Evolutionary conservation across 805 yeast species (phyloP).

Genomic region (Wickerhamiella bombiphila): DNA sequence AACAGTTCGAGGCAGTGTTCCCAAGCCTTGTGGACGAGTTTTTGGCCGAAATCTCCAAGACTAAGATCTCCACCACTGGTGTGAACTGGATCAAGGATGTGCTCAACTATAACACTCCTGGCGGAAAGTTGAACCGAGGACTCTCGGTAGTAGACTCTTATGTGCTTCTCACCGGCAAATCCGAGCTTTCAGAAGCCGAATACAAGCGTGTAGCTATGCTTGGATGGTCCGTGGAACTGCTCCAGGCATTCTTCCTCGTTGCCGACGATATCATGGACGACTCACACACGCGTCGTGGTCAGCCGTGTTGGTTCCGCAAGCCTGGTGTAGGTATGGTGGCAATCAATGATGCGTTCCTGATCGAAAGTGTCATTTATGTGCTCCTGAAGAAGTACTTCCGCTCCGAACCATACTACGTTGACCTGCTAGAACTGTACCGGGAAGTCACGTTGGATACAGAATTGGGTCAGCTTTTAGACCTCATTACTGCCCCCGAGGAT

Average conservation of each 20-base stretch:
- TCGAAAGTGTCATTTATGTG: constrained; percentile 86
- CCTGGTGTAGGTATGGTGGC: constrained; percentile 78
- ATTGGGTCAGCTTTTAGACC: constrained; percentile 87
- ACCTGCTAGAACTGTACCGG: constrained; percentile 84
- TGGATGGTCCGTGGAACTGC: constrained; percentile 90
- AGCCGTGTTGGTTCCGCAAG: constrained; percentile 91
- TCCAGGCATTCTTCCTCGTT: constrained; percentile 92
- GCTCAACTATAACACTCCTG: constrained; percentile 78
- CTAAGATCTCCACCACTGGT: constrained; percentile 79
- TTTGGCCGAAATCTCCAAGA: constrained; percentile 40
- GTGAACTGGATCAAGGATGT: constrained; percentile 62
- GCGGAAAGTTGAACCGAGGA: constrained; percentile 95
- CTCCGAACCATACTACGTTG: constrained; percentile 68
- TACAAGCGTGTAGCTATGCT: constrained; percentile 74
- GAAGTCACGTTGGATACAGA: constrained; percentile 97
- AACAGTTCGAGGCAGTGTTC: constrained; percentile 37
- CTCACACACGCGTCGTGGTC: constrained; percentile 94
- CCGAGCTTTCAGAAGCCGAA: constrained; percentile 49
- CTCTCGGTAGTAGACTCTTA: constrained; percentile 89
- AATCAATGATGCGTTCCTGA: constrained; percentile 92
- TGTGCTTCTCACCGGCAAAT: constrained; percentile 55
- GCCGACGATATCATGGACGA: constrained; percentile 98
- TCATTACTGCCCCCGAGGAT: constrained; percentile 96
- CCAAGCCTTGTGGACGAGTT: constrained; percentile 69
- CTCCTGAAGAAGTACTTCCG: constrained; percentile 81